Evolutionary conservation across 2,329 filamentous ascomycete species (phyloP).

Genomic region (Talaromyces sp.): DNA sequence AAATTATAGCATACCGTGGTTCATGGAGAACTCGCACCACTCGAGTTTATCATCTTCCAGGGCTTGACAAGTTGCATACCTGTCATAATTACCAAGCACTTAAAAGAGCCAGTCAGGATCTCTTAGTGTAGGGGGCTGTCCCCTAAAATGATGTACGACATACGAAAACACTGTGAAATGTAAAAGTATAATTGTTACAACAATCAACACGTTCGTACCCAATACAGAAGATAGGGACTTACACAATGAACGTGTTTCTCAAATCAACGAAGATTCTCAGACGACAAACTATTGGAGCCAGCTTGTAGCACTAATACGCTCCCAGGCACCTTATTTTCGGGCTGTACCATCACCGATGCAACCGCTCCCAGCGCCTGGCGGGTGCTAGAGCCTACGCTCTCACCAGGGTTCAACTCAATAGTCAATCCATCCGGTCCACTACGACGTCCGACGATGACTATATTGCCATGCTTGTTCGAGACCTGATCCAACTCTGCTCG

Average conservation of each 20-base stretch:
- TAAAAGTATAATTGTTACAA: too few species aligned
- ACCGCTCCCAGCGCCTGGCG: conserved; percentile 36
- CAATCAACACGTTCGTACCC: neutral
- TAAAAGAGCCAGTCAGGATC: too few species aligned
- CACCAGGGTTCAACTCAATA: conserved; percentile 33
- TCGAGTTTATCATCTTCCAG: neutral
- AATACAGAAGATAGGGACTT: neutral
- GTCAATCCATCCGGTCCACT: conserved; percentile 15
- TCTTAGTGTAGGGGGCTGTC: too few species aligned
- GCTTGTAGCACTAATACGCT: conserved; percentile 74
- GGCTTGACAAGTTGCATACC: neutral
- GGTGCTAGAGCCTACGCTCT: conserved; percentile 37
- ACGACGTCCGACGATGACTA: conserved; percentile 67
- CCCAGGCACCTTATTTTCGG: conserved; percentile 61
- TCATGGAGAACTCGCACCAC: conserved; percentile 10
- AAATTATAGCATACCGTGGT: conserved; percentile 17
- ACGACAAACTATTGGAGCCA: conserved; percentile 20
- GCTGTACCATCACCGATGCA: conserved; percentile 51
- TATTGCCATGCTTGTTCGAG: conserved; percentile 68
- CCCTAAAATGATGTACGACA: too few species aligned
- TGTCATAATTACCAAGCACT: too few species aligned
- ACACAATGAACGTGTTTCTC: neutral
- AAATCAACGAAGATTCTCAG: neutral
- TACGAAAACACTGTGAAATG: too few species aligned
- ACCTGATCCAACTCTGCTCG: conserved; percentile 62